Conservation (phyloP, 192 early-diverging fungal genomes). For the Backusella parvicylindrica region DNA sequence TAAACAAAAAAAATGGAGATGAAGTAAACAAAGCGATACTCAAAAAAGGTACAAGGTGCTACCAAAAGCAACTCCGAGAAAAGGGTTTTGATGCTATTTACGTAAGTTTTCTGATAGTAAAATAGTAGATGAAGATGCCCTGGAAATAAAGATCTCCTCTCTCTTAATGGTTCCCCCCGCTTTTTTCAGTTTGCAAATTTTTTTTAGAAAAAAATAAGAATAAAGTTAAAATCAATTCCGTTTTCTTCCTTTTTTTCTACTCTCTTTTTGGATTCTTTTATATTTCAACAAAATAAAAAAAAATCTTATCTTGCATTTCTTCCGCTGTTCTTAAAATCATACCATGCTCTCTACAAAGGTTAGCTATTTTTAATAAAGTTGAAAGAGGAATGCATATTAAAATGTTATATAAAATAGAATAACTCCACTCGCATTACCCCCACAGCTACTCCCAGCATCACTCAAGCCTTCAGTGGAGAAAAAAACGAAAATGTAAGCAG, state of each 20-base stretch:
- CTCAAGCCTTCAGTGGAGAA: constrained; percentile 43
- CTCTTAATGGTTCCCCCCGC: background rate
- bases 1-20: background rate
- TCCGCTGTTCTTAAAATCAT: constrained; percentile 17
- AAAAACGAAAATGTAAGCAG: constrained; percentile 51
- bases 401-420: background rate
- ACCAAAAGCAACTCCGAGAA: background rate
- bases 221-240: background rate
- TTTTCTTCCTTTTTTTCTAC: constrained; percentile 1
- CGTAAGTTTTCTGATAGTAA: background rate
- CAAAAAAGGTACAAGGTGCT: background rate
- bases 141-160: background rate
- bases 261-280: background rate
- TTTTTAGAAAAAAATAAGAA: constrained; percentile 8
- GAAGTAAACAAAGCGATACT: background rate
- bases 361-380: background rate
- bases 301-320: constrained; percentile 15
- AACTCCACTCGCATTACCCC: constrained; percentile 30
- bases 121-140: background rate
- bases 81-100: background rate
- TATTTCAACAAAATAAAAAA: background rate
- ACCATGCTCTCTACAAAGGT: constrained; percentile 10
- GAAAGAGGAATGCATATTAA: background rate
- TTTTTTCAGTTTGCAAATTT: background rate
- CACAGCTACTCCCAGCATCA: constrained; percentile 41